A percentile compares a stretch with the other conserved stretches of the same genome.
phyloP scores from a whole-genome alignment of 495 filamentous ascomycete species.

The Hypoxylon crocopeplum region DNA sequence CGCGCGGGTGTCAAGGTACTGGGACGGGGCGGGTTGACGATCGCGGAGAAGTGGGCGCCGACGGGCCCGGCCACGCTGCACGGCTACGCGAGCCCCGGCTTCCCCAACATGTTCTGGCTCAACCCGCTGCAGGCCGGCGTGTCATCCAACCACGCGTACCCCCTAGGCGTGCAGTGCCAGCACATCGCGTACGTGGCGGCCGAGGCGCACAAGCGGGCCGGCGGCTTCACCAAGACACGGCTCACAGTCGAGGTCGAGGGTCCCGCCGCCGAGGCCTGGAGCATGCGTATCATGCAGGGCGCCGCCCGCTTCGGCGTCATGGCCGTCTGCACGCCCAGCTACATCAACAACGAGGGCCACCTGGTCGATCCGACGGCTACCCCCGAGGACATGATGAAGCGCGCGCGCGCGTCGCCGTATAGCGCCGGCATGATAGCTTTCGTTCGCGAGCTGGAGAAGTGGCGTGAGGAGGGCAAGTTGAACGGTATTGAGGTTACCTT shows the following conservation, averaged over 20 bases:
- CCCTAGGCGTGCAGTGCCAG: conserved; percentile 46
- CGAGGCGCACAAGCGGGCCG: conserved; percentile 45
- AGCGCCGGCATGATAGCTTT: conserved; percentile 44
- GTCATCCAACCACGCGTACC: conserved; percentile 51
- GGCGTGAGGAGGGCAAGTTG: conserved; percentile 44
- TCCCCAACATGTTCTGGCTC: conserved; percentile 62
- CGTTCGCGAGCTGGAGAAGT: conserved; percentile 46
- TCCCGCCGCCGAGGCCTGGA: conserved; percentile 57
- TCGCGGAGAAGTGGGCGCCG: conserved; percentile 52
- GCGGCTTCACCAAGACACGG: conserved; percentile 23
- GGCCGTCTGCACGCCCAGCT: conserved; percentile 62
- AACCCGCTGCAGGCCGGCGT: conserved; percentile 48
- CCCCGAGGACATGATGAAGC: conserved; percentile 43
- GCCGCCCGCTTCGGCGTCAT: conserved; percentile 49
- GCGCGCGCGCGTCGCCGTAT: conserved; percentile 29
- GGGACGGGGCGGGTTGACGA: conserved; percentile 49
- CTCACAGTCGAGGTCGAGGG: conserved; percentile 50
- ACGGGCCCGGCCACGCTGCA: conserved; percentile 53
- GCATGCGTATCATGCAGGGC: conserved; percentile 45
- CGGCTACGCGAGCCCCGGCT: conserved; percentile 51
- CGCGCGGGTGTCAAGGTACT: conserved; percentile 48
- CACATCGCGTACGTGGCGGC: conserved; percentile 57
- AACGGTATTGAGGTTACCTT: conserved; percentile 23
- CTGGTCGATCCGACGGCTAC: conserved; percentile 14
- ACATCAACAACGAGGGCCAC: conserved; percentile 59